Evolutionary conservation across 768 basidiomycete genomes (phyloP).

Genomic region (Rickenella mellea): DNA sequence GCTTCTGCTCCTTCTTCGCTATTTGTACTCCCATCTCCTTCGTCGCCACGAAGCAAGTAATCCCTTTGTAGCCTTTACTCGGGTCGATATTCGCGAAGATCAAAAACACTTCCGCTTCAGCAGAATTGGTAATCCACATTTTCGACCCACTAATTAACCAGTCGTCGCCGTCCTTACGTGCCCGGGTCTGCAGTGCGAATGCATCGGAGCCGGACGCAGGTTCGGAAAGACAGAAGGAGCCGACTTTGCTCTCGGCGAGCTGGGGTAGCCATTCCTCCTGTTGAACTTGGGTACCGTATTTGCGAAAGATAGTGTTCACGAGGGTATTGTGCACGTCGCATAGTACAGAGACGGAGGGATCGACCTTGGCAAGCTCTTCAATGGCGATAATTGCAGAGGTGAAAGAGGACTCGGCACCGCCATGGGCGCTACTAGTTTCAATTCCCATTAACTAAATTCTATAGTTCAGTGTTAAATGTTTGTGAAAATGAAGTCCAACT

Average conservation of each 20-base stretch:
- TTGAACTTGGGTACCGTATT: conserved; percentile 77
- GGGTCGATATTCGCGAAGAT: conserved; percentile 95
- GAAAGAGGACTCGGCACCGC: conserved; percentile 86
- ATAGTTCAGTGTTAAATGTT: neutral
- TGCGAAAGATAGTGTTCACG: conserved; percentile 88
- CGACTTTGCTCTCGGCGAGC: conserved; percentile 74
- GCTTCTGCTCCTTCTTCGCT: conserved; percentile 98
- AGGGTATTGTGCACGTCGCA: conserved; percentile 99
- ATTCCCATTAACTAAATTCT: conserved; percentile 85
- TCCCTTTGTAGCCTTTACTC: conserved; percentile 95
- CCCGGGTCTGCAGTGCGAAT: conserved; percentile 91
- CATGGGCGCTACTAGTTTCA: conserved; percentile 76
- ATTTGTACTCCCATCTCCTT: conserved; percentile 96
- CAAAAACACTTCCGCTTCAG: conserved; percentile 84
- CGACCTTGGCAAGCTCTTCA: conserved; percentile 93
- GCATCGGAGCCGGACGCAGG: conserved; percentile 92
- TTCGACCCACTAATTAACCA: conserved; percentile 95
- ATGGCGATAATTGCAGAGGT: conserved; percentile 93
- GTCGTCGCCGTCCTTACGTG: conserved; percentile 75
- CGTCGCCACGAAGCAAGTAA: conserved; percentile 93
- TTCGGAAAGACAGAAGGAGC: conserved; percentile 94
- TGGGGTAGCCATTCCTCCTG: conserved; percentile 83
- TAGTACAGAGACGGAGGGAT: conserved; percentile 92
- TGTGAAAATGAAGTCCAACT: conserved; percentile 24
- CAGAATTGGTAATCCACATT: conserved; percentile 98